Conservation (phyloP, 2,329 filamentous ascomycete genomes). For the Chalaropsis thielavioides region DNA sequence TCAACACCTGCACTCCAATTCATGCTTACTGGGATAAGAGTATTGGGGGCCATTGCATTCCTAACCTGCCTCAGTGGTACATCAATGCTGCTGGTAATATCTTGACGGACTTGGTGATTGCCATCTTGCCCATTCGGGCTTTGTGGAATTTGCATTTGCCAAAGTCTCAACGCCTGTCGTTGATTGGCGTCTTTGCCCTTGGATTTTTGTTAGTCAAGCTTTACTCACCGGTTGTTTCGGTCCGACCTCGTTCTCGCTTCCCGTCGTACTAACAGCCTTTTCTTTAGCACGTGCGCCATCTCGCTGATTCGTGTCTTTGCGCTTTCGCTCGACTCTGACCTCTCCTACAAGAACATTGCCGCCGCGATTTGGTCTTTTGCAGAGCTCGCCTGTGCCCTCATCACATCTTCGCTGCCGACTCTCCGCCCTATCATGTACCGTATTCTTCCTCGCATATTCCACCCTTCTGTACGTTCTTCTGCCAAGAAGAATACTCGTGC, state of each 20-base stretch:
- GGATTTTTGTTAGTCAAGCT: conserved; percentile 20
- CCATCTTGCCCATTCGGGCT: conserved; percentile 18
- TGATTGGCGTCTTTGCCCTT: conserved; percentile 19
- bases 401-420: conserved; percentile 21
- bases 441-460: conserved; percentile 21
- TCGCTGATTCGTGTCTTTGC: conserved; percentile 21
- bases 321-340: conserved; percentile 19
- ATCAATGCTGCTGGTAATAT: conserved; percentile 20
- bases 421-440: conserved; percentile 22
- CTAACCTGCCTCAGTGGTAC: conserved; percentile 19
- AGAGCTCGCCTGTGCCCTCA: conserved; percentile 21
- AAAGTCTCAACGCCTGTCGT: conserved; percentile 18
- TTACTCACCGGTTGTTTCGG: background rate
- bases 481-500: background rate
- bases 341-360: conserved; percentile 22
- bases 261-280: background rate
- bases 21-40: conserved; percentile 17
- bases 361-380: conserved; percentile 22
- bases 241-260: no score
- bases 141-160: conserved; percentile 19
- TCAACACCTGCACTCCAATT: conserved; percentile 19
- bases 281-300: conserved; percentile 21
- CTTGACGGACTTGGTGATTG: conserved; percentile 18
- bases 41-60: conserved; percentile 17
- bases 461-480: conserved; percentile 9